phyloP scores from a whole-genome alignment of 768 basidiomycete genomes.

The Collybia mongolica region DNA sequence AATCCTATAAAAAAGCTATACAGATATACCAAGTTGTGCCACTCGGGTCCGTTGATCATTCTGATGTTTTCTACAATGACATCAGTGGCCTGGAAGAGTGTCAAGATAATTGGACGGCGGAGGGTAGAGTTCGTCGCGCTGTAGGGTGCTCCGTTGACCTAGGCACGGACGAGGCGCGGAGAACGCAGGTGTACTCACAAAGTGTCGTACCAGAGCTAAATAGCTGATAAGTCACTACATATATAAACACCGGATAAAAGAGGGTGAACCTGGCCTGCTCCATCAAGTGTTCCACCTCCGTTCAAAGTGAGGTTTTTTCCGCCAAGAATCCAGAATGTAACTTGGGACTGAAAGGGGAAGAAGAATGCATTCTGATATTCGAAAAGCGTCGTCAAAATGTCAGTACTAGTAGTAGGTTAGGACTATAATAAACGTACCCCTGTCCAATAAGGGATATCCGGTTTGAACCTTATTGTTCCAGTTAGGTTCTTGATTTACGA shows the following conservation, averaged over 20 bases:
- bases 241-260: not conserved
- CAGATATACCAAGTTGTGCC: slow-evolving; percentile 45
- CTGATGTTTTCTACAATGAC: slow-evolving; percentile 45
- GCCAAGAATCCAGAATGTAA: slow-evolving; percentile 56
- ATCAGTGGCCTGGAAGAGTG: slow-evolving; percentile 48
- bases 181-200: slow-evolving; percentile 27
- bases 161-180: not conserved
- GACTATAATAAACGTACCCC: slow-evolving; percentile 27
- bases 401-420: too few species aligned
- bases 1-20: not conserved
- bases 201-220: slow-evolving; percentile 54
- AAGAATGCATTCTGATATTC: slow-evolving; percentile 45
- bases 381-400: not conserved
- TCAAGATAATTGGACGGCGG: slow-evolving; percentile 54
- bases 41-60: slow-evolving; percentile 51
- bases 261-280: slow-evolving; percentile 53
- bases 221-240: not conserved
- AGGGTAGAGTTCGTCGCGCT: slow-evolving; percentile 46
- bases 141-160: not conserved
- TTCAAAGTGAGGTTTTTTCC: slow-evolving; percentile 46
- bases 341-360: slow-evolving; percentile 52
- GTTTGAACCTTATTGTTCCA: slow-evolving; percentile 50
- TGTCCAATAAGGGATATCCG: slow-evolving; percentile 53
- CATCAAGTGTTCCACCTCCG: slow-evolving; percentile 66
- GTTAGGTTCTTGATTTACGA: slow-evolving; percentile 34